Evolutionary conservation across 2,329 filamentous ascomycete species (phyloP).

Genomic region (Diaporthe eres): DNA sequence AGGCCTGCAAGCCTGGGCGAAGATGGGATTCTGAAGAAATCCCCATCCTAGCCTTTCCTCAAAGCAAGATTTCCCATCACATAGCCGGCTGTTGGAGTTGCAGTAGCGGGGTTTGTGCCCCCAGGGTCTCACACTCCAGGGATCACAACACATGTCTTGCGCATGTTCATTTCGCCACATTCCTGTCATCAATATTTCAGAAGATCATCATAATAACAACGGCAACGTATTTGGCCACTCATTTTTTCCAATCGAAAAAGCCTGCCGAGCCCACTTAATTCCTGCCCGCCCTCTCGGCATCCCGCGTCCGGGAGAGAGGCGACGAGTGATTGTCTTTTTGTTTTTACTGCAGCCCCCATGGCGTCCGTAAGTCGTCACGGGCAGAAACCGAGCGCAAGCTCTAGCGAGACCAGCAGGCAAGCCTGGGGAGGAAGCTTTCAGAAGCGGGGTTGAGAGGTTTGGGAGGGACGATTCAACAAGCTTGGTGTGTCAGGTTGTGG

Average conservation of each 20-base stretch:
- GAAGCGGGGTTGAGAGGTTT: constrained; percentile 22
- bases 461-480: constrained; percentile 14
- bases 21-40: constrained; percentile 36
- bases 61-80: constrained; percentile 30
- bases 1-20: constrained; percentile 1
- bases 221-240: not conserved
- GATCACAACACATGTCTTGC: constrained; percentile 11
- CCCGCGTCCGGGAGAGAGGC: too few species aligned
- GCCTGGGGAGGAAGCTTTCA: constrained; percentile 14
- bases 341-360: constrained; percentile 21
- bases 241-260: not conserved
- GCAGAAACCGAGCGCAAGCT: constrained; percentile 16
- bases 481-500: constrained; percentile 5
- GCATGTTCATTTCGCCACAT: constrained; percentile 20
- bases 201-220: not conserved
- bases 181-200: constrained; percentile 16
- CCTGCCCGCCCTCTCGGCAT: not conserved
- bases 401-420: not conserved
- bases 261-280: not conserved
- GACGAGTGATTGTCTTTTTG: not conserved
- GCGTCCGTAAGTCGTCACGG: not conserved
- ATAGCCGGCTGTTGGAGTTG: not conserved
- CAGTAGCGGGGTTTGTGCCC: constrained; percentile 9
- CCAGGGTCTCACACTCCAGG: constrained; percentile 7
- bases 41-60: constrained; percentile 18